A percentile compares a stretch with the other conserved stretches of the same genome.
Evolutionary conservation across 2,329 filamentous ascomycete species (phyloP).

Genomic region (Metarhizium rileyi): DNA sequence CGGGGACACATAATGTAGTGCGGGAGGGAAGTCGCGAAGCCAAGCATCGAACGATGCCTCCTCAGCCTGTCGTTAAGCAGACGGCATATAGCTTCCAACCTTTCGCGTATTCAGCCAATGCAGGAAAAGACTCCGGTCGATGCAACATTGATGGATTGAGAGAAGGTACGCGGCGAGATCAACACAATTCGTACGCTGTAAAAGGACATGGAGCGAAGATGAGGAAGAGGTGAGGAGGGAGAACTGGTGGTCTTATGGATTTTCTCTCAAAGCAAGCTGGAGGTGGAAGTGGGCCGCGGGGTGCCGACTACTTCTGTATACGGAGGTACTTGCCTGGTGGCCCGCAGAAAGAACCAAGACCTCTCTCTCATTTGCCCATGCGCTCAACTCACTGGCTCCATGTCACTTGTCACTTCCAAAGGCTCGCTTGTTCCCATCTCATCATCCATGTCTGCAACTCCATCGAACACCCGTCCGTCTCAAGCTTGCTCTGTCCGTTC

Average conservation of each 20-base stretch:
- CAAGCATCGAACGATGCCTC: neutral
- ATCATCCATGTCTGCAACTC: too few relatives aligned
- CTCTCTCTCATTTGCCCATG: too few relatives aligned
- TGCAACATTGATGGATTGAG: neutral
- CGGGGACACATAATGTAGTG: neutral
- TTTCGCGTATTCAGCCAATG: neutral
- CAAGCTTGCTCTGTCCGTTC: neutral
- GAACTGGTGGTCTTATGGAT: slow-evolving; percentile 1
- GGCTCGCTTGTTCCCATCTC: too few relatives aligned
- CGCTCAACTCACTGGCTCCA: too few relatives aligned
- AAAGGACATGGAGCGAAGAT: slow-evolving; percentile 1
- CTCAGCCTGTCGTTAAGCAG: slow-evolving; percentile 1
- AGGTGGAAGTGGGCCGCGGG: neutral
- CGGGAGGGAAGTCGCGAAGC: neutral
- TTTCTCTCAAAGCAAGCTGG: slow-evolving; percentile 1
- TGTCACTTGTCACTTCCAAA: too few relatives aligned
- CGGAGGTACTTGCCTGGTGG: too few relatives aligned
- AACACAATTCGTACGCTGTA: neutral
- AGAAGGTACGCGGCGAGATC: neutral
- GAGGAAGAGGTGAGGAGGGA: neutral
- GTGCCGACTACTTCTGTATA: too few relatives aligned
- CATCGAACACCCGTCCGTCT: neutral
- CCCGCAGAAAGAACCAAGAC: too few relatives aligned
- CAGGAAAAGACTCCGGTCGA: neutral
- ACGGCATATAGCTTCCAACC: neutral